Evolutionary conservation across 2,329 filamentous ascomycete species (phyloP), one percentile per base, ranked within the genome.

Genomic region (Helicocarpus griseus): DNA sequence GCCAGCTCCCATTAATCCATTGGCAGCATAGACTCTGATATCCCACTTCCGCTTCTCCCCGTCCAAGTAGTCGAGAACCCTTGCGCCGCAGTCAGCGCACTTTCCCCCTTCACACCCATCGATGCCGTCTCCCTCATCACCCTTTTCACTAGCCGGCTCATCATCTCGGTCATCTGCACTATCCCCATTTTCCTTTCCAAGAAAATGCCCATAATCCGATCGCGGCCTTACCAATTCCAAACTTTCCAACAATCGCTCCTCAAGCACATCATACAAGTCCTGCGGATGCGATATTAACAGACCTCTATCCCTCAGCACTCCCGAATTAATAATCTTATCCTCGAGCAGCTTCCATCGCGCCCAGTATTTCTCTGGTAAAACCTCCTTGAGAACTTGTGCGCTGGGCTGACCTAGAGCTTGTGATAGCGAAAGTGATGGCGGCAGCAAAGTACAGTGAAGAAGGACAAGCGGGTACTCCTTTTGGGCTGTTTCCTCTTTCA

Each of bases 11-110:
- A 98, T 95, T 45, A 97, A 73, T 0, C 93, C 93, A 67, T 97
- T 98, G 49, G 89, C 91, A 0, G 93, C 93, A 63, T 91, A 98
- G 1, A 97, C 84, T 63, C 89, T 93, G 65, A 97, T 75, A 67
- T 69, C 75, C 71, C 64, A 84, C 70, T 70, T 81, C 66, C 57
- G 78, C 65, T 66, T 77, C 61, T 47, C 74, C 65, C 62, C 73
- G 55, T 63, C 53, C 7, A 46, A 40, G 63, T 75, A 51, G 61
- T 73, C 50, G 56, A 66, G 72, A 61, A 82, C 28, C 63, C 73
- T 54, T 60, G 73, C 54, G 57, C 76, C 60, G 56, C 77, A 80
- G 51, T 80, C 77, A 1, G 67, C 66, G 59, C 77, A 80, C 40
- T 70, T 65, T 38, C 72, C 67, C 1, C 62, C 70, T 61, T 61